Evolutionary conservation across 768 basidiomycete genomes (phyloP).

Genomic region (Trametes cubensis): DNA sequence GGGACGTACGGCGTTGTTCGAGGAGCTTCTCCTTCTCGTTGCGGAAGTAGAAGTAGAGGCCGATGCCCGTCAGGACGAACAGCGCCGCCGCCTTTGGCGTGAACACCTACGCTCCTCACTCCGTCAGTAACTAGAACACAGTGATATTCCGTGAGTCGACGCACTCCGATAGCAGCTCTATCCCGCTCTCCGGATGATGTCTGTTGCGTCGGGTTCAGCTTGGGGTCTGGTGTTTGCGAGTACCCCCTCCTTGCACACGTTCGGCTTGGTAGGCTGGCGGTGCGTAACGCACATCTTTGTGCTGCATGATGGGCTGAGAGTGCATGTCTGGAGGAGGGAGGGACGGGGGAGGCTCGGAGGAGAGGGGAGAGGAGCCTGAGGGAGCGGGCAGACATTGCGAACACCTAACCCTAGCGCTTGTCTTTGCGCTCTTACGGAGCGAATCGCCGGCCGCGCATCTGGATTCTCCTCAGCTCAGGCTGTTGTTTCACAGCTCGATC

Average conservation of each 20-base stretch:
- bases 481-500: too few species aligned
- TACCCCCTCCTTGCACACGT: constrained; percentile 12
- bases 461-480: too few species aligned
- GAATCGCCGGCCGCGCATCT: too few species aligned
- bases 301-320: neutral
- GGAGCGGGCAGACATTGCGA: constrained; percentile 18
- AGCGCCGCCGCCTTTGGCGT: constrained; percentile 82
- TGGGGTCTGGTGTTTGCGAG: constrained; percentile 18
- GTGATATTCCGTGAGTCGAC: neutral
- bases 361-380: constrained; percentile 5
- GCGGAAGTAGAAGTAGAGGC: constrained; percentile 86
- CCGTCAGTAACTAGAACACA: neutral
- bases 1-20: constrained; percentile 69
- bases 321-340: constrained; percentile 6
- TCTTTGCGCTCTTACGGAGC: neutral
- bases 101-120: constrained; percentile 68
- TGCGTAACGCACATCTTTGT: neutral
- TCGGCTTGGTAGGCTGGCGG: too few species aligned
- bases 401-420: constrained; percentile 20
- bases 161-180: constrained; percentile 27
- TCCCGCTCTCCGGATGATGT: constrained; percentile 27
- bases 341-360: constrained; percentile 1
- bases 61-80: constrained; percentile 82
- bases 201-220: constrained; percentile 19
- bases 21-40: constrained; percentile 79